These are phyloP conservation scores for Dinochytrium kinnereticum DNA, from an alignment of 371 early-diverging fungal genomes.

Conservation along the genomic window DNA sequence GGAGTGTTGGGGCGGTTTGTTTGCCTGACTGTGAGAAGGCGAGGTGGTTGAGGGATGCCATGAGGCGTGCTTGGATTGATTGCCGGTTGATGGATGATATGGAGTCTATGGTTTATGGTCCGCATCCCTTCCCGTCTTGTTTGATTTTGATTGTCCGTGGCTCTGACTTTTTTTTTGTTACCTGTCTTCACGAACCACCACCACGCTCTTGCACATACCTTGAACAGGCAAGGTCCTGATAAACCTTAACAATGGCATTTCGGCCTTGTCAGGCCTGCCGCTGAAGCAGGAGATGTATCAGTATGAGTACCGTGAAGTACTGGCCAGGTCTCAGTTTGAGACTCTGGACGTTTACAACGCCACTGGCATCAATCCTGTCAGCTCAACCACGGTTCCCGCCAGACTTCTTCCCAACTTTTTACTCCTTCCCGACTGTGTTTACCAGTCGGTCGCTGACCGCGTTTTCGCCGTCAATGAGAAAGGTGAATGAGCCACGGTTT, in stretches of 20 bases:
- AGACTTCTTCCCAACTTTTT: conserved; percentile 28
- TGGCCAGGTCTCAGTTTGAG: conserved; percentile 39
- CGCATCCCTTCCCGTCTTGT: no score
- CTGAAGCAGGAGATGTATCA: conserved; percentile 35
- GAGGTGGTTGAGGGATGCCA: conserved; percentile 18
- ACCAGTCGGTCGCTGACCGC: conserved; percentile 13
- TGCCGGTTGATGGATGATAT: conserved; percentile 28
- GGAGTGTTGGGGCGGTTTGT: conserved; percentile 32
- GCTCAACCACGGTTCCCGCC: conserved; percentile 29
- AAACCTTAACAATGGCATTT: conserved; percentile 50
- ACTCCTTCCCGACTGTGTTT: conserved; percentile 33
- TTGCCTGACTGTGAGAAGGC: conserved; percentile 30
- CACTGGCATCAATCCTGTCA: conserved; percentile 41
- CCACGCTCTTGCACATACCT: neutral
- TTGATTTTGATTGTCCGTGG: neutral
- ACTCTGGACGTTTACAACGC: conserved; percentile 37
- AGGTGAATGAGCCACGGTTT: neutral
- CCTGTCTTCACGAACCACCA: neutral
- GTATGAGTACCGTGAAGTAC: conserved; percentile 33
- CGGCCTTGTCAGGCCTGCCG: conserved; percentile 42
- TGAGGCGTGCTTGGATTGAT: conserved; percentile 25
- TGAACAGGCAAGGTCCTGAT: conserved; percentile 38
- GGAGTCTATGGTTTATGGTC: conserved; percentile 34
- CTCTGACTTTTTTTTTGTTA: neutral
- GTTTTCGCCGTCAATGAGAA: conserved; percentile 36